Percentiles rank a stretch among this genome's conserved stretches.
phyloP scores from a whole-genome alignment of 345 rosid genomes.

The Physaria fendleri region DNA sequence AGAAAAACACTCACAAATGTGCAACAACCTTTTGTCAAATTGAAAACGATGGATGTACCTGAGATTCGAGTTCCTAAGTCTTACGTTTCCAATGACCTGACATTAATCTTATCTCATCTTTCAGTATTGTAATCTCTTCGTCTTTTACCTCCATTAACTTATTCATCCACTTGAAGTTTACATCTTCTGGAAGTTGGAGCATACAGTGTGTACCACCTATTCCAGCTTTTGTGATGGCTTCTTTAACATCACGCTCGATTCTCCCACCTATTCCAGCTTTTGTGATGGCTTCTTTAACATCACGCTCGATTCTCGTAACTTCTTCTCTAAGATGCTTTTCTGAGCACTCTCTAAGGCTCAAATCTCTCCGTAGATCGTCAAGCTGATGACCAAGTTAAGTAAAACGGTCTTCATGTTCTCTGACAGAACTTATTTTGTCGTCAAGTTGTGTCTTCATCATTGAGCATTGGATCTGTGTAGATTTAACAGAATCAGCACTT shows the following conservation, averaged over 20 bases:
- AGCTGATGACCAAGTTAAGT: constrained; percentile 53
- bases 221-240: constrained; percentile 50
- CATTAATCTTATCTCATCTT: constrained; percentile 68
- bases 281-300: constrained; percentile 55
- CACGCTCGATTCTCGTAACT: constrained; percentile 58
- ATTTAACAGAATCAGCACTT: constrained; percentile 67
- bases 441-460: constrained; percentile 56
- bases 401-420: constrained; percentile 67
- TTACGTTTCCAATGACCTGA: constrained; percentile 78
- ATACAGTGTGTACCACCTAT: constrained; percentile 43
- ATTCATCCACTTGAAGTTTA: constrained; percentile 52
- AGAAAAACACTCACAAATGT: neutral
- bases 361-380: constrained; percentile 58
- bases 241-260: constrained; percentile 63
- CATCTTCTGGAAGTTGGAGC: constrained; percentile 46
- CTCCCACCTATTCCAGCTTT: constrained; percentile 44
- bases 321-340: constrained; percentile 72
- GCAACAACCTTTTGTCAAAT: neutral
- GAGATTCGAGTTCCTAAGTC: constrained; percentile 69
- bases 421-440: constrained; percentile 53
- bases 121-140: constrained; percentile 55
- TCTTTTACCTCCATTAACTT: constrained; percentile 50
- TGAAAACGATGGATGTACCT: constrained; percentile 33
- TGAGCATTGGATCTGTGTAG: constrained; percentile 54
- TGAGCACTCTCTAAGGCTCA: constrained; percentile 63